Evolutionary conservation across 73 alveolate genomes (phyloP).

Genomic region (Paramecium sexaurelia): DNA sequence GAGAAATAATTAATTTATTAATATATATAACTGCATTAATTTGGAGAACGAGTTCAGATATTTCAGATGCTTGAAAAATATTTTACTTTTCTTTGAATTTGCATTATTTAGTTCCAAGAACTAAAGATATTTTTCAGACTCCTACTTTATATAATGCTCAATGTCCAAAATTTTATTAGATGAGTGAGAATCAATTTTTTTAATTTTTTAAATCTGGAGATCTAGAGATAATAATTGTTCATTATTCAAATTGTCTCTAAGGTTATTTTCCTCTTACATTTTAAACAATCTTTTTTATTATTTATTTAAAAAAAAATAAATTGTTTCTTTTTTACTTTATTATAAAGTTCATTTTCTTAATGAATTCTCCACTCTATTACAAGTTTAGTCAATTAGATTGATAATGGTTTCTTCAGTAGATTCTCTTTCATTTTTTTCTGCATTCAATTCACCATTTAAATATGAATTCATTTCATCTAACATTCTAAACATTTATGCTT

Average conservation of each 20-base stretch:
- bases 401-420: slow-evolving; percentile 78
- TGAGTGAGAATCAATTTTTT: background rate
- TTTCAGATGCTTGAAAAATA: slow-evolving; percentile 17
- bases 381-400: slow-evolving; percentile 79
- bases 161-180: slow-evolving; percentile 8
- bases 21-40: background rate
- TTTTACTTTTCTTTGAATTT: background rate
- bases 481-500: slow-evolving; percentile 77
- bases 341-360: slow-evolving; percentile 59
- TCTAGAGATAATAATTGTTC: background rate
- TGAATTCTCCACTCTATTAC: slow-evolving; percentile 83
- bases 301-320: background rate
- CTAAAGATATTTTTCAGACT: background rate
- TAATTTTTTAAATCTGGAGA: background rate
- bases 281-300: background rate
- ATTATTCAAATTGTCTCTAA: background rate
- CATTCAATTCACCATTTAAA: slow-evolving; percentile 68
- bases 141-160: slow-evolving; percentile 43
- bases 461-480: slow-evolving; percentile 77
- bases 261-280: background rate
- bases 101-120: background rate
- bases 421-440: slow-evolving; percentile 77
- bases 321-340: background rate
- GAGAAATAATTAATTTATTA: background rate
- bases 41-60: slow-evolving; percentile 47